Conservation (phyloP, 305 asterid genomes). For the Striga hermonthica region DNA sequence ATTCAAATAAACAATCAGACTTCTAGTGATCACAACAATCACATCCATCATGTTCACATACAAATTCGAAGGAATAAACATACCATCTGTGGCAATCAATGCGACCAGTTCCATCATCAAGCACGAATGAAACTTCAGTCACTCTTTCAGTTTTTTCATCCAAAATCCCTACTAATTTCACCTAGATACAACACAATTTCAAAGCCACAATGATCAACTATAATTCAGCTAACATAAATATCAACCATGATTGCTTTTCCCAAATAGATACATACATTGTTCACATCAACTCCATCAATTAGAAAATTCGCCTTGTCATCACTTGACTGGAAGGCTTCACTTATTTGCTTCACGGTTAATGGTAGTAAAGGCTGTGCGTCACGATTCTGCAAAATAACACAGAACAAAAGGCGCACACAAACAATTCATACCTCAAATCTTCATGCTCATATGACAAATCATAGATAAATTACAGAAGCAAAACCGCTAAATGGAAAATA, state of each 20-base stretch:
- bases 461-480: conserved; percentile 8
- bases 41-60: conserved; percentile 7
- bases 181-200: conserved; percentile 42
- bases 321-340: conserved; percentile 56
- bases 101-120: conserved; percentile 94
- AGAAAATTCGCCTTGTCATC: conserved; percentile 65
- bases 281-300: conserved; percentile 77
- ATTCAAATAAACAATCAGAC: neutral
- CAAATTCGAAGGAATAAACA: neutral
- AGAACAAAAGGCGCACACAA: conserved; percentile 3
- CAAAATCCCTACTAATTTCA: conserved; percentile 72
- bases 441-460: conserved; percentile 3
- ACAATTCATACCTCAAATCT: neutral
- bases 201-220: conserved; percentile 11
- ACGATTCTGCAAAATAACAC: conserved; percentile 53
- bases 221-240: neutral
- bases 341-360: conserved; percentile 81
- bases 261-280: conserved; percentile 45
- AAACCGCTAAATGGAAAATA: neutral
- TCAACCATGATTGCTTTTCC: neutral
- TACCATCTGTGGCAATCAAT: conserved; percentile 73
- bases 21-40: conserved; percentile 1
- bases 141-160: conserved; percentile 50
- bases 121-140: conserved; percentile 64
- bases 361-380: conserved; percentile 74